Base-by-base conservation (phyloP, 106 monocot genomes). In the Apostasia ramifera region DNA sequence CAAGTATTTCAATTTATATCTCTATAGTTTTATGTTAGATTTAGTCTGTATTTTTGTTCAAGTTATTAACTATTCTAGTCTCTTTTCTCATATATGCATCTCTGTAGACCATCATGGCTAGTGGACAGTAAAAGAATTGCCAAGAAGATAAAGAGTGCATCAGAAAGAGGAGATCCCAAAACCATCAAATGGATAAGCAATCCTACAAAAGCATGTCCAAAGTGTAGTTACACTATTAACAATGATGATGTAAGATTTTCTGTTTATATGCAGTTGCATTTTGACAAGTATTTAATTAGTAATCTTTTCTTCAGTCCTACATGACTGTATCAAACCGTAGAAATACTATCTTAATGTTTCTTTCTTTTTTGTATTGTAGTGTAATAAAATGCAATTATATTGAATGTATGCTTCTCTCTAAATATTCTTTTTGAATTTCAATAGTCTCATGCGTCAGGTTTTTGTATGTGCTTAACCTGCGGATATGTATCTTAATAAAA, bases 81-180 rank as follows among this genome's bases (percentile, higher is more conserved):
- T 26, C 26, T 26, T 26, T 26, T 26, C 26, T 48, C 14, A 48
- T 15, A 6, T 63, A 12, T 48, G 10, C 43, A 67, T 82, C 69
- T 78, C 63, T 87, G 77, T 80, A 97, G 97, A 62, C 84, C 92
- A 47, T 86, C 97, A 52, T 97, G 97, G 97, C 45, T 97, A 62
- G 67, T 97, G 68, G 97, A 97, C 56, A 78, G 92, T 79, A 78
- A 76, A 73, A 86, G 97, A 71, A 86, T 97, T 77, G 97, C 97
- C 52, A 69, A 89, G 67, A 97, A 97, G 70, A 92, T 97, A 71
- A 97, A 87, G 78, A 84, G 75, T 79, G 82, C 92, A n/a, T 87
- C 97, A 63, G 87, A 80, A 47, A 59, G 77, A 3, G 55, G 47
- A 48, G 84, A 92, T 79, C 78, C 80, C 6, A 78, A 62, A 56